These are phyloP conservation scores for Mycena polygramma DNA, from an alignment of 768 basidiomycete genomes.

Conservation along the genomic window DNA sequence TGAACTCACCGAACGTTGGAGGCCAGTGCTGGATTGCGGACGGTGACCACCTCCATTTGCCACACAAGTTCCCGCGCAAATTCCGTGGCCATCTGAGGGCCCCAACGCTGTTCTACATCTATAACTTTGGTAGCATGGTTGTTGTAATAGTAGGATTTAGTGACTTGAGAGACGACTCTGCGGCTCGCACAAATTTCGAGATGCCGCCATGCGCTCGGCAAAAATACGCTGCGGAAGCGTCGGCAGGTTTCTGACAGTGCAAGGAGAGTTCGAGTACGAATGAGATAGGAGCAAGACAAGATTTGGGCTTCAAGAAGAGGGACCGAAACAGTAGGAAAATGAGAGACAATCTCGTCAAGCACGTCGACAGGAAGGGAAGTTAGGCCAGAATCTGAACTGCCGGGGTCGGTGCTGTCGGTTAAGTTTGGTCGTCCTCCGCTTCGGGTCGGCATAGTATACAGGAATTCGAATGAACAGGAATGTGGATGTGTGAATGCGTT, in stretches of 20 bases:
- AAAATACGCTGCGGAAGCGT: constrained; percentile 36
- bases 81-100: constrained; percentile 23
- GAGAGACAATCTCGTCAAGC: constrained; percentile 41
- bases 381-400: too few species aligned
- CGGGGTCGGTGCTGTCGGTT: too few species aligned
- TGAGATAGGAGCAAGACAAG: constrained; percentile 13
- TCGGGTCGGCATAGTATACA: too few species aligned
- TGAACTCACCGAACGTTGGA: constrained; percentile 36
- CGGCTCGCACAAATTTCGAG: constrained; percentile 39
- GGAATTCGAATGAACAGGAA: too few species aligned
- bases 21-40: constrained; percentile 40
- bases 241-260: constrained; percentile 40
- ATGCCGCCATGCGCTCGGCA: constrained; percentile 36
- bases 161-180: not conserved
- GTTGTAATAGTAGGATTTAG: not conserved
- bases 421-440: too few species aligned
- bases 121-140: too few species aligned
- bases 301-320: constrained; percentile 21
- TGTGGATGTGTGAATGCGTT: too few species aligned
- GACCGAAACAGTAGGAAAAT: constrained; percentile 36
- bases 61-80: not conserved
- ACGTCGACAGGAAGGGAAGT: constrained; percentile 43
- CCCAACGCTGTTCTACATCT: too few species aligned
- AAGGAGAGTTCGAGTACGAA: constrained; percentile 24
- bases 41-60: constrained; percentile 44